Evolutionary conservation across 352 stramenopile genomes (phyloP).

Genomic region (Peronospora belbahrii): DNA sequence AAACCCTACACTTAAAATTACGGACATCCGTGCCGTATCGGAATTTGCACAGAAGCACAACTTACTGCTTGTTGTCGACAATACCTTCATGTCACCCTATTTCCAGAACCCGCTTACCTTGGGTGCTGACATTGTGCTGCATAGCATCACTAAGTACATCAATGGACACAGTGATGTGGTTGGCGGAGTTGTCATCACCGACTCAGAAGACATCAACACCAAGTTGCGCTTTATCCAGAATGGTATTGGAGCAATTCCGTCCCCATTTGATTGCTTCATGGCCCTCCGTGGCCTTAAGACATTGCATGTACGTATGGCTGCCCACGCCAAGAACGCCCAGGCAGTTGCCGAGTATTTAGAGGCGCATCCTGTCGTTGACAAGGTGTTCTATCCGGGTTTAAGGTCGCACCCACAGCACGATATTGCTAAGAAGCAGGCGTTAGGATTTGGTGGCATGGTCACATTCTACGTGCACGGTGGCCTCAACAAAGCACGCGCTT

Average conservation of each 20-base stretch:
- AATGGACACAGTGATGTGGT: constrained; percentile 93
- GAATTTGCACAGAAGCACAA: constrained; percentile 85
- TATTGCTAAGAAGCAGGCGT: constrained; percentile 75
- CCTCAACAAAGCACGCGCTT: constrained; percentile 71
- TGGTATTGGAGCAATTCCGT: constrained; percentile 89
- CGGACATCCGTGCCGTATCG: constrained; percentile 88
- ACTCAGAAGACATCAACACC: constrained; percentile 89
- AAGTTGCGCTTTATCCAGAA: constrained; percentile 92
- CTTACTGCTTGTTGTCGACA: constrained; percentile 89
- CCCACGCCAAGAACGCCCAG: constrained; percentile 91
- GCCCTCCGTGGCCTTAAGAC: constrained; percentile 94
- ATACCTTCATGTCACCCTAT: constrained; percentile 92
- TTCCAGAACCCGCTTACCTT: constrained; percentile 89
- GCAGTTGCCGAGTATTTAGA: constrained; percentile 88
- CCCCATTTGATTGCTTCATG: constrained; percentile 91
- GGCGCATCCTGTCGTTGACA: constrained; percentile 82
- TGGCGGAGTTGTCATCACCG: constrained; percentile 88
- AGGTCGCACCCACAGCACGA: constrained; percentile 84
- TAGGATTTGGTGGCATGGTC: constrained; percentile 78
- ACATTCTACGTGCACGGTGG: constrained; percentile 92
- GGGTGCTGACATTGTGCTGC: constrained; percentile 89
- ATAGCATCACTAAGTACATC: constrained; percentile 96
- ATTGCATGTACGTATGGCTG: constrained; percentile 89
- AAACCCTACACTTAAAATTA: constrained; percentile 93
- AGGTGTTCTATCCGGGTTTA: constrained; percentile 90